Evolutionary conservation across 495 filamentous ascomycete genomes (phyloP), one percentile per base, ranked within the genome.

Genomic region (Tuber brumale): DNA sequence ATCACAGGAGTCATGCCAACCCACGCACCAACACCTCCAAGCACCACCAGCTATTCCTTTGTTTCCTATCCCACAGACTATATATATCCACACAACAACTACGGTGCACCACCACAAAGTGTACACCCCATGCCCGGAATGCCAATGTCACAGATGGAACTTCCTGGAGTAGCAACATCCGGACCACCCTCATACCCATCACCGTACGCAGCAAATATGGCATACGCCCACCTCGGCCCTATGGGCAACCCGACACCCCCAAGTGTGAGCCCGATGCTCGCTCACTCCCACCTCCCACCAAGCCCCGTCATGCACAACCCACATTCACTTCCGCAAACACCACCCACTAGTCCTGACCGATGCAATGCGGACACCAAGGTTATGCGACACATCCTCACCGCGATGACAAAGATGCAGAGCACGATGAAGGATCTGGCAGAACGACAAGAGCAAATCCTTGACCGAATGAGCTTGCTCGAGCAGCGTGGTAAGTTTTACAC

Each of bases 371-470:
- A 82, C 72, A 76, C 76, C 27, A 83, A 83, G 74, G 75, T 79
- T 72, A 74, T 83, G 74, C 81, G 81, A 70, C 81, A 83, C 69
- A 78, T 83, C 37, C 70, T 78, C 37, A 83, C 81, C 16, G 79
- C 79, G 46, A 81, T 83, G 70, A 79, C 76, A 43, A 83, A 83
- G 61, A 81, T 83, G 81, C 81, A 83, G 72, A 79, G 76, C 69
- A 82, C 81, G 1, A 83, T 83, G 81, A 83, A 81, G 70, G 81
- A 83, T 76, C 66, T 83, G n/a, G 81, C 81, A n/a, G 81, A 83
- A 69, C 74, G 81, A 23, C 81, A 83, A 78, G 79, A 80, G 43
- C 78, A 83, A 45, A 83, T 83, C 51, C 73, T 83, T 23, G 81
- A 83, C 72, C 74, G 81, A 70, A 78, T 83, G 81, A 83, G 81